phyloP scores from a whole-genome alignment of 2,329 filamentous ascomycete species.

The Aspergillus ustus region DNA sequence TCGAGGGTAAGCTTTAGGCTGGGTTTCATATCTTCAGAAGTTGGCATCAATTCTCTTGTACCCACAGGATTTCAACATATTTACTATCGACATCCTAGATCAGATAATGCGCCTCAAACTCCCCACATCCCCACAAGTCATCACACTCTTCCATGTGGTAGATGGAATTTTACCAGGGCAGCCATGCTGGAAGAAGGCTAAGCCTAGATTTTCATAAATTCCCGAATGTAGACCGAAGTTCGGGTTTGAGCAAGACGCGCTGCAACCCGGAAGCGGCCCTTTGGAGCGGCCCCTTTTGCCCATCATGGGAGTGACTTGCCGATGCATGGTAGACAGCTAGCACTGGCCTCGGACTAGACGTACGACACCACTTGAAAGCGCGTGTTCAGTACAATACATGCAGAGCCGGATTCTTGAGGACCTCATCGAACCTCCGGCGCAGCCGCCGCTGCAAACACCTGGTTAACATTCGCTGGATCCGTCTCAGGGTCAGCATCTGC shows the following conservation, averaged over 20 bases:
- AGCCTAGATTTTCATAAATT: neutral
- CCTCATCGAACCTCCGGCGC: slow-evolving; percentile 39
- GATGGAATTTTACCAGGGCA: neutral
- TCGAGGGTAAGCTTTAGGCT: neutral
- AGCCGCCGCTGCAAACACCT: slow-evolving; percentile 39
- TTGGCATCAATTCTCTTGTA: neutral
- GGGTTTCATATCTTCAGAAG: neutral
- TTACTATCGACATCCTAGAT: neutral
- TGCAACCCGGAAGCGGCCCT: neutral
- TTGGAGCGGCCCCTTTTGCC: neutral
- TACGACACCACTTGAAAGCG: no score
- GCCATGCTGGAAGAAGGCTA: neutral
- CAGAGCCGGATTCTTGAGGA: no score
- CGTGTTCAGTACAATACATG: no score
- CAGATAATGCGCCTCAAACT: neutral
- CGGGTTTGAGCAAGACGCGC: neutral
- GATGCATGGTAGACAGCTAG: neutral
- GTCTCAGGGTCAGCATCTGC: slow-evolving; percentile 20
- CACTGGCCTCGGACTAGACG: no score
- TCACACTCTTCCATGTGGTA: neutral
- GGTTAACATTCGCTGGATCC: slow-evolving; percentile 25
- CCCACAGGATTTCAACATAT: neutral
- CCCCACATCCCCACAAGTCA: slow-evolving; percentile 12
- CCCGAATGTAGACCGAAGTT: neutral
- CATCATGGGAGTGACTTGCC: neutral